These are phyloP conservation scores for Candida xiaguanensis DNA, from an alignment of 805 yeast species.

Conservation along the genomic window DNA sequence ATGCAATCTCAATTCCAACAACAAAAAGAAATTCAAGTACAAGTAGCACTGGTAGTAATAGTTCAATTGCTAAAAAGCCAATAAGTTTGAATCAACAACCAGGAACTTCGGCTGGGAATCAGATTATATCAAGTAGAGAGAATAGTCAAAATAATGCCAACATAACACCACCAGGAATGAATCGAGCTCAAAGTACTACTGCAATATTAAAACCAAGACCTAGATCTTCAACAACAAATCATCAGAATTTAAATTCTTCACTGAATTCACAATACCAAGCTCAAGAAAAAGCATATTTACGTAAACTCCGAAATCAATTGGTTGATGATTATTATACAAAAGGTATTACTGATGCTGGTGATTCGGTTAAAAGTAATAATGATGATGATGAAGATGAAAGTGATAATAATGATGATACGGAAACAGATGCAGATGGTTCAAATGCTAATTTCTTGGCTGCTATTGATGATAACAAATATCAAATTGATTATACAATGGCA, in stretches of 20 bases:
- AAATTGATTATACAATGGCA: slow-evolving; percentile 45
- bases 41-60: slow-evolving; percentile 1
- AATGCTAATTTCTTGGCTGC: slow-evolving; percentile 34
- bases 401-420: slow-evolving; percentile 13
- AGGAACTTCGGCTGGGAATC: neutral
- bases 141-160: neutral
- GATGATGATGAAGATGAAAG: slow-evolving; percentile 14
- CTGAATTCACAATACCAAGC: slow-evolving; percentile 38
- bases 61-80: neutral
- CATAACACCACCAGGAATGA: neutral
- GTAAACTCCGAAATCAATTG: slow-evolving; percentile 55
- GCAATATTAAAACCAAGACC: slow-evolving; percentile 10
- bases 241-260: slow-evolving; percentile 7
- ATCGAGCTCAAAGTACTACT: slow-evolving; percentile 1
- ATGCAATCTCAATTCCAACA: neutral
- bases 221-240: slow-evolving; percentile 18
- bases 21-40: slow-evolving; percentile 4
- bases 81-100: neutral
- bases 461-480: slow-evolving; percentile 42
- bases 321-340: slow-evolving; percentile 72
- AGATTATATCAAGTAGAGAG: neutral
- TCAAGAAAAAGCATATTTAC: slow-evolving; percentile 66
- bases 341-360: slow-evolving; percentile 48
- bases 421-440: slow-evolving; percentile 4
- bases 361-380: slow-evolving; percentile 16